Percentiles rank a stretch among this genome's conserved stretches.
These are phyloP conservation scores for Cercophora newfieldiana DNA, from an alignment of 495 filamentous ascomycete genomes.

Conservation along the genomic window DNA sequence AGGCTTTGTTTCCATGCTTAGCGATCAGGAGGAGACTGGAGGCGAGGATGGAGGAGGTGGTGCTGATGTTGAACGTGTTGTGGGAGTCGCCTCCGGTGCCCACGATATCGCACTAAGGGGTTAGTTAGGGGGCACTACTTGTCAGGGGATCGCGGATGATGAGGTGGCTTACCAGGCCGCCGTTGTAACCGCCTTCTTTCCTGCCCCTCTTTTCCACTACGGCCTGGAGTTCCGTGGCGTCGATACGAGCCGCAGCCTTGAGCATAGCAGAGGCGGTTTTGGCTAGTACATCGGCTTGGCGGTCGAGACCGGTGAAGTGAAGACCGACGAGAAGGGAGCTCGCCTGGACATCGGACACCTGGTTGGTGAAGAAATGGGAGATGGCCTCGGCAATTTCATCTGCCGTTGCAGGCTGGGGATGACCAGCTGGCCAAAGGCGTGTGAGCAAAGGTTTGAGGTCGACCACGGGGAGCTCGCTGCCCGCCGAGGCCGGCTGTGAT, in stretches of 20 bases:
- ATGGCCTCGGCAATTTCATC: constrained; percentile 85
- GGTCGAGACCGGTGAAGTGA: constrained; percentile 81
- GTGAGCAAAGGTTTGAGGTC: constrained; percentile 82
- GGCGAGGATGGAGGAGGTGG: constrained; percentile 88
- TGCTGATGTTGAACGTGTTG: constrained; percentile 97
- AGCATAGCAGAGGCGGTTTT: constrained; percentile 68
- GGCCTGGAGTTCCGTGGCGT: constrained; percentile 31
- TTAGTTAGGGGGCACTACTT: constrained; percentile 1
- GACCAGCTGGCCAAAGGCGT: constrained; percentile 63
- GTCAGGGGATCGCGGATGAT: neutral
- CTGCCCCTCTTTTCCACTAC: constrained; percentile 56
- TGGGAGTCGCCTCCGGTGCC: constrained; percentile 96
- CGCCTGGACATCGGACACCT: constrained; percentile 77
- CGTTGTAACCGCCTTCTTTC: constrained; percentile 68
- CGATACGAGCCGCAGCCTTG: constrained; percentile 54
- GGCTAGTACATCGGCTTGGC: constrained; percentile 75
- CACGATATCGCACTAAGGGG: constrained; percentile 83
- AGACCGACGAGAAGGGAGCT: constrained; percentile 82
- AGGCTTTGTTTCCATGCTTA: constrained; percentile 96
- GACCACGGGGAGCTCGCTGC: constrained; percentile 37
- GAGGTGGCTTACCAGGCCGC: constrained; percentile 58
- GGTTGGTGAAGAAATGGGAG: constrained; percentile 83
- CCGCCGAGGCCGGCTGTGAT: constrained; percentile 5
- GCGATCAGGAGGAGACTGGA: constrained; percentile 77
- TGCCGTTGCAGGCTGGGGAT: constrained; percentile 60